Conservation (phyloP, 78 protist species). For the Dictyostelium purpureum region DNA sequence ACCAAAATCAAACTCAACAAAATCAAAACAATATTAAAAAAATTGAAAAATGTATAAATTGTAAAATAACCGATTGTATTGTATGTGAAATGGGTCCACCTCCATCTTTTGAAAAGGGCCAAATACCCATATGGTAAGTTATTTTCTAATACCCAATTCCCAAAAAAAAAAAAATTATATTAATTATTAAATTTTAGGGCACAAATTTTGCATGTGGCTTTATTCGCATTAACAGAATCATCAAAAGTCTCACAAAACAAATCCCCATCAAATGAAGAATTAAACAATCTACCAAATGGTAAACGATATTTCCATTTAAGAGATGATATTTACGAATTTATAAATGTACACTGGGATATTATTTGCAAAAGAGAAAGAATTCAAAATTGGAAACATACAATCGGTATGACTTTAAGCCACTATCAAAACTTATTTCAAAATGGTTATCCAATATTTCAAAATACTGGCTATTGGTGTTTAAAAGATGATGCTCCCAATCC, state of each 20-base stretch:
- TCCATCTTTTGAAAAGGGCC: slow-evolving; percentile 57
- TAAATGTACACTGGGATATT: slow-evolving; percentile 70
- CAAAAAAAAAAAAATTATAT: neutral
- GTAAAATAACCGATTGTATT: slow-evolving; percentile 55
- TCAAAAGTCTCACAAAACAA: slow-evolving; percentile 3
- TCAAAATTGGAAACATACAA: slow-evolving; percentile 72
- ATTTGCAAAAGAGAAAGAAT: slow-evolving; percentile 70
- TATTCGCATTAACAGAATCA: slow-evolving; percentile 59
- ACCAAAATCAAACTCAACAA: neutral
- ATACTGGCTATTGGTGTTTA: slow-evolving; percentile 77
- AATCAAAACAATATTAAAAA: neutral
- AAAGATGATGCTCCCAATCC: slow-evolving; percentile 75
- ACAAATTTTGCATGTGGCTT: slow-evolving; percentile 61
- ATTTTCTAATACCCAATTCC: too few relatives aligned
- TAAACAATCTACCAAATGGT: slow-evolving; percentile 9
- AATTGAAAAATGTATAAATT: neutral
- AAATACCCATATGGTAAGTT: slow-evolving; percentile 56
- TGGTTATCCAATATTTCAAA: slow-evolving; percentile 69
- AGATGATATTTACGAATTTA: slow-evolving; percentile 74
- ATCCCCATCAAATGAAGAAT: neutral
- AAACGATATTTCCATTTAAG: slow-evolving; percentile 59
- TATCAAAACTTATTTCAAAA: slow-evolving; percentile 35
- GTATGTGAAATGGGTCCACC: slow-evolving; percentile 66
- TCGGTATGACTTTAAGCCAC: slow-evolving; percentile 72
- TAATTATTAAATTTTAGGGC: slow-evolving; percentile 1